Percentiles rank a stretch among this genome's conserved stretches.
phyloP scores from a whole-genome alignment of 2,329 filamentous ascomycete genomes.

The Fusarium setosum region DNA sequence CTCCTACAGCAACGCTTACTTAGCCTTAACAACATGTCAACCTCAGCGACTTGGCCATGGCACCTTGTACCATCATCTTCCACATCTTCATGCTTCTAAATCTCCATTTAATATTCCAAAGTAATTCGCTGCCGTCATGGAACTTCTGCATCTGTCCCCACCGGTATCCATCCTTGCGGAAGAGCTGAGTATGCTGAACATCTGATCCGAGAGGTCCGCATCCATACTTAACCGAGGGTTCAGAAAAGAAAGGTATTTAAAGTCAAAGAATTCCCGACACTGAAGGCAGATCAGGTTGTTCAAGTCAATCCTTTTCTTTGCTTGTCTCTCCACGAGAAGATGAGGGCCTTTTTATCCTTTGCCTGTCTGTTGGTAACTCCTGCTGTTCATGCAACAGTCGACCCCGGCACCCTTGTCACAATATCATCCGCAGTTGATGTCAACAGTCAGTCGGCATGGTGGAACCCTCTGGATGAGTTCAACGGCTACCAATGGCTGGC shows the following conservation, averaged over 20 bases:
- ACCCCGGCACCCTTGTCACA: constrained; percentile 23
- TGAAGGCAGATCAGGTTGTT: neutral
- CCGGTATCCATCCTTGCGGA: neutral
- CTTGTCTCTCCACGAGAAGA: neutral
- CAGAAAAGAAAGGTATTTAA: neutral
- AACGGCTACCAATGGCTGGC: constrained; percentile 38
- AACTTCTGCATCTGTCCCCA: neutral
- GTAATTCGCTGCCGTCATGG: neutral
- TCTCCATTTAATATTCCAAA: neutral
- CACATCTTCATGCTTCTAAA: neutral
- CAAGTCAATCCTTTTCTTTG: neutral
- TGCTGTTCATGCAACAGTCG: constrained; percentile 18
- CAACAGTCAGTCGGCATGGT: constrained; percentile 41
- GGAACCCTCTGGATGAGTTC: constrained; percentile 40
- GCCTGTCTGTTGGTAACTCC: constrained; percentile 9
- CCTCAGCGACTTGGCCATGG: neutral
- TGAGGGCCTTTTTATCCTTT: constrained; percentile 6
- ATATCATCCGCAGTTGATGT: constrained; percentile 34
- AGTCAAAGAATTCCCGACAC: neutral
- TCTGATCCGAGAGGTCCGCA: neutral
- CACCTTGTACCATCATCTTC: neutral
- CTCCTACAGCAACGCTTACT: too few relatives aligned
- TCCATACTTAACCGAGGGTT: neutral
- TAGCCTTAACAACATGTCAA: neutral
- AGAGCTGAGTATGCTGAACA: neutral